Evolutionary conservation across 2,329 filamentous ascomycete species (phyloP).

Genomic region (Ophiostoma ulmi): DNA sequence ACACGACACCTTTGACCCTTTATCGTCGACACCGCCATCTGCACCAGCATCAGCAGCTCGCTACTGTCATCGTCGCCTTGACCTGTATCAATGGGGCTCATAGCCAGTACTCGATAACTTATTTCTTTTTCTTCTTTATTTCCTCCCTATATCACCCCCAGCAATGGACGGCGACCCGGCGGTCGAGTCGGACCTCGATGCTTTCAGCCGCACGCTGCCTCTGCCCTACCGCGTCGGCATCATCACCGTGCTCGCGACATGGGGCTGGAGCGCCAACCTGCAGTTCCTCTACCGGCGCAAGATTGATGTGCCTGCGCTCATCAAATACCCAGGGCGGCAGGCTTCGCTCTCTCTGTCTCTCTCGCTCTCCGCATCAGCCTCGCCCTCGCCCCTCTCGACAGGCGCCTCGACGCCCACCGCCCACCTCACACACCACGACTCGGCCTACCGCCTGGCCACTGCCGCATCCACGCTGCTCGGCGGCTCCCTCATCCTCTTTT

Average conservation of each 20-base stretch:
- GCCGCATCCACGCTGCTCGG: constrained; percentile 67
- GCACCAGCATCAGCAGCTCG: no score
- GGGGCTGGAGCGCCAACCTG: constrained; percentile 91
- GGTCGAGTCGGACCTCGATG: constrained; percentile 68
- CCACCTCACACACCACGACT: constrained; percentile 68
- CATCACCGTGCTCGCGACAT: constrained; percentile 78
- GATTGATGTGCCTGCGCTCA: constrained; percentile 81
- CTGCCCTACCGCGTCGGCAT: constrained; percentile 85
- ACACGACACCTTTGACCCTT: background rate
- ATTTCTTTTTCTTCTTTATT: no score
- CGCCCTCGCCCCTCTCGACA: background rate
- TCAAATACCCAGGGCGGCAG: constrained; percentile 75
- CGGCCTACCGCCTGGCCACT: constrained; percentile 79
- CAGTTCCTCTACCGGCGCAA: constrained; percentile 74
- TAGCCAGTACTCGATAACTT: background rate
- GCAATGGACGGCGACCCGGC: constrained; percentile 69
- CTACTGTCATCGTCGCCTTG: no score
- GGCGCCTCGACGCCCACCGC: constrained; percentile 38
- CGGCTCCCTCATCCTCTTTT: constrained; percentile 74
- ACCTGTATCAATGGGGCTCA: background rate
- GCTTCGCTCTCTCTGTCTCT: constrained; percentile 36
- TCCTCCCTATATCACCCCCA: no score
- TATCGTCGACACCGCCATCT: background rate
- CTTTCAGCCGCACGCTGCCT: constrained; percentile 80
- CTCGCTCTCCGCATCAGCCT: background rate